Evolutionary conservation across 257 asterid genomes (phyloP), one percentile per base, ranked within the genome.

Genomic region (Solanum etuberosum): DNA sequence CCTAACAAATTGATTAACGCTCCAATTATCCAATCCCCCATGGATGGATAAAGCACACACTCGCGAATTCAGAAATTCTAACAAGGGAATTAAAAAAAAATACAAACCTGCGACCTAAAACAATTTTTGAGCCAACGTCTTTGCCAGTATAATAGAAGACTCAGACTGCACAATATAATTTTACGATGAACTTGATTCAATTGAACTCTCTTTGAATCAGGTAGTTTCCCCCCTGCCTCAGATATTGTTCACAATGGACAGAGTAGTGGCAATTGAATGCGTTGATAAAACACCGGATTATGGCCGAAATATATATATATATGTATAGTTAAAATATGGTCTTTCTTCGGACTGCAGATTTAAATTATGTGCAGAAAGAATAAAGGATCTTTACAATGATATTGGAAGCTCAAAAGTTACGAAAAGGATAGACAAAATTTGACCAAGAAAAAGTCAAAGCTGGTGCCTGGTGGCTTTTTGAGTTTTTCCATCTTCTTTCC

Each of bases 1-100:
- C 98, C 98, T 43, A 94, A 92, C 76, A 93, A 92, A 88, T 96
- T 95, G 89, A 95, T 92, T 89, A 94, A 87, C 83, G 99, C 99
- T 87, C 98, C 99, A 89, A 95, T 89, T 29, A 96, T 91, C 99
- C 98, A 95, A 93, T 95, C 98, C 81, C 96, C 98, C 98, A 96
- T 96, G 25, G 84, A n/a, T 15, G 37, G 20, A 76, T 9, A 37
- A 35, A 20, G 13, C 2, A 16, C 12, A 70, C 25, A 35, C 14
- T 16, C 14, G 13, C 77, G 25, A 16, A 72, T 48, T 23, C 34
- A 38, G 54, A 14, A 74, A 38, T 74, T 38, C 32, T 9, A 72
- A 20, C 13, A 73, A 35, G 81, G 18, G 1, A 3, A 9, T 31
- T 31, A 59, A 6, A 32, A 6, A 34, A 18, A 73, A 10, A 20